Evolutionary conservation across 768 basidiomycete species (phyloP).

Genomic region (Leccinum aurantiacum): DNA sequence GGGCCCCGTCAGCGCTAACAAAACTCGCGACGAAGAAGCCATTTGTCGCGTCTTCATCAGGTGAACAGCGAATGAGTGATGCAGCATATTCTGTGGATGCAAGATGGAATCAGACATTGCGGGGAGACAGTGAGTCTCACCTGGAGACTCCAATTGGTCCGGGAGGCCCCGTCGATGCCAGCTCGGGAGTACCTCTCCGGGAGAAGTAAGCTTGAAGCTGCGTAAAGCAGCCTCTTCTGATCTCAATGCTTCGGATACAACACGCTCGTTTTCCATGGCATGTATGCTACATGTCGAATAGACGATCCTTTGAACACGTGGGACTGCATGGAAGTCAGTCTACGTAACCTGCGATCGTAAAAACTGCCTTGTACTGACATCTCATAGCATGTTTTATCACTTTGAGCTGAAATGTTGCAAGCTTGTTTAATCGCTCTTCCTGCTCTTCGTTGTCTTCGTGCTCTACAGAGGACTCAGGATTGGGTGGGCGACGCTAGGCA

Average conservation of each 20-base stretch:
- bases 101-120: background rate
- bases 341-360: slow-evolving; percentile 3
- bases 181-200: slow-evolving; percentile 64
- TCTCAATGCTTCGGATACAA: slow-evolving; percentile 71
- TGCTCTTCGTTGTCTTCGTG: slow-evolving; percentile 56
- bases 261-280: slow-evolving; percentile 89
- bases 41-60: slow-evolving; percentile 86
- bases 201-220: slow-evolving; percentile 68
- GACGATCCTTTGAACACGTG: slow-evolving; percentile 74
- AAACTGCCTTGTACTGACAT: slow-evolving; percentile 51
- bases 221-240: slow-evolving; percentile 64
- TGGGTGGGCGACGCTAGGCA: slow-evolving; percentile 3
- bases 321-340: slow-evolving; percentile 50
- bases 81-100: slow-evolving; percentile 50
- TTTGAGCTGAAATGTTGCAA: slow-evolving; percentile 84
- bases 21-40: slow-evolving; percentile 99
- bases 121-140: background rate
- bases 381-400: slow-evolving; percentile 96
- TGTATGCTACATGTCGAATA: slow-evolving; percentile 99
- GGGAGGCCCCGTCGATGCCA: slow-evolving; percentile 82
- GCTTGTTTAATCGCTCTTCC: slow-evolving; percentile 74
- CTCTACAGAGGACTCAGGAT: slow-evolving; percentile 37
- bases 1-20: slow-evolving; percentile 31
- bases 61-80: slow-evolving; percentile 69
- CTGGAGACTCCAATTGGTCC: slow-evolving; percentile 51